Conservation (phyloP, 371 early-diverging fungal genomes). For the Rhizomucor miehei region DNA sequence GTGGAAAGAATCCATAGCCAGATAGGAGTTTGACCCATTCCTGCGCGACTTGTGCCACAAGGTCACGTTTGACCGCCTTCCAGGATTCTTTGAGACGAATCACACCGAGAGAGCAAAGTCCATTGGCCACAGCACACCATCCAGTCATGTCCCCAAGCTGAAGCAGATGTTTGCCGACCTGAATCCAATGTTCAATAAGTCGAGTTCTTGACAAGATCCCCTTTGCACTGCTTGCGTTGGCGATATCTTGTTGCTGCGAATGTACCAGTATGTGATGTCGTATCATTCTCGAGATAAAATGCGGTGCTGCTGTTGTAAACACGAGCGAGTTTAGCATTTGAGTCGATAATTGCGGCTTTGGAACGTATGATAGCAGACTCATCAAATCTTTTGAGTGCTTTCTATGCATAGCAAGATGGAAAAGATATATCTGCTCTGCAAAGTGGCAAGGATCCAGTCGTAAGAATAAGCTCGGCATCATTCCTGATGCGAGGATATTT, state of each 20-base stretch:
- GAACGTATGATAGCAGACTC: conserved; percentile 37
- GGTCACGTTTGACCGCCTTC: conserved; percentile 57
- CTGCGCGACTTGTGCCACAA: conserved; percentile 46
- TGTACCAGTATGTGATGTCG: conserved; percentile 71
- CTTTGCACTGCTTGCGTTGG: conserved; percentile 7
- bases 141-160: conserved; percentile 66
- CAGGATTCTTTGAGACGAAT: conserved; percentile 74
- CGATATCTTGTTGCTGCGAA: conserved; percentile 41
- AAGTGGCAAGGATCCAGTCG: conserved; percentile 59
- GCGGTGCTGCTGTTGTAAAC: conserved; percentile 57
- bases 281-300: conserved; percentile 72
- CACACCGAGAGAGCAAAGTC: conserved; percentile 71
- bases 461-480: conserved; percentile 64
- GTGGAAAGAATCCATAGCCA: conserved; percentile 45
- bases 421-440: conserved; percentile 71
- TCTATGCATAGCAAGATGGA: conserved; percentile 49
- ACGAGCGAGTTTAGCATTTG: conserved; percentile 45
- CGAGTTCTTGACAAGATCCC: conserved; percentile 41
- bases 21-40: conserved; percentile 61
- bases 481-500: conserved; percentile 52
- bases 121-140: conserved; percentile 75
- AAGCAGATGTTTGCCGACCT: conserved; percentile 55
- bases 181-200: conserved; percentile 75
- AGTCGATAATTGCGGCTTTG: conserved; percentile 31
- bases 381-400: conserved; percentile 25